Conservation (phyloP, 208 protist species). For the Leishmania arabica region DNA sequence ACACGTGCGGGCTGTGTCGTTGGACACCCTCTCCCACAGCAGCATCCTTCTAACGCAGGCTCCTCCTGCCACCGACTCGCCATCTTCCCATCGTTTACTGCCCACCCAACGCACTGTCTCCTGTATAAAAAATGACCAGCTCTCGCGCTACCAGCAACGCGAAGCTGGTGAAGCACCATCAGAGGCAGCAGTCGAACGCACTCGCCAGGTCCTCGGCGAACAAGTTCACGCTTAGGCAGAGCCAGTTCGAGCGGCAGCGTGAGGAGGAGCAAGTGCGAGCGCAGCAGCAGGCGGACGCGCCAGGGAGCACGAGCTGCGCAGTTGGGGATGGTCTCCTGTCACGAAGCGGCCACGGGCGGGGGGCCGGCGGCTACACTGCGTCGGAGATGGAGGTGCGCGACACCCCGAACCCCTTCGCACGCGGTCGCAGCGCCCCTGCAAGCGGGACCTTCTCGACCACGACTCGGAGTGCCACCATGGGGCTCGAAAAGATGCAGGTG, state of each 20-base stretch:
- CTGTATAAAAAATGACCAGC: conserved; percentile 27
- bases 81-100: background rate
- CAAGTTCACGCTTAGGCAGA: conserved; percentile 79
- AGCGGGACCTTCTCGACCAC: conserved; percentile 15
- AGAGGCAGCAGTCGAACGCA: conserved; percentile 37
- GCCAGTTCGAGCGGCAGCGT: conserved; percentile 70
- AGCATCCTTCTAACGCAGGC: background rate
- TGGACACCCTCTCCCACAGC: background rate
- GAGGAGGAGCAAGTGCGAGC: conserved; percentile 66
- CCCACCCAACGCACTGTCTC: background rate
- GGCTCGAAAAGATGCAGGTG: conserved; percentile 9
- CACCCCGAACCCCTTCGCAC: conserved; percentile 44
- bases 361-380: conserved; percentile 13
- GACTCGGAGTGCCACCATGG: conserved; percentile 41
- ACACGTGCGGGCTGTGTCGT: background rate
- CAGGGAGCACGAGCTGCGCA: conserved; percentile 7
- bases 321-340: conserved; percentile 24
- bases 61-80: background rate
- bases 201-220: conserved; percentile 48
- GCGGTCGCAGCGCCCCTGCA: conserved; percentile 8
- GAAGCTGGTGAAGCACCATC: conserved; percentile 51
- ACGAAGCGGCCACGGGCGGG: background rate
- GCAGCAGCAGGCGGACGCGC: conserved; percentile 21
- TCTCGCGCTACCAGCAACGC: conserved; percentile 51
- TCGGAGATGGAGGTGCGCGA: conserved; percentile 50